These are phyloP conservation scores for Colletotrichum agaves DNA, from an alignment of 2,329 filamentous ascomycete genomes.

Conservation along the genomic window DNA sequence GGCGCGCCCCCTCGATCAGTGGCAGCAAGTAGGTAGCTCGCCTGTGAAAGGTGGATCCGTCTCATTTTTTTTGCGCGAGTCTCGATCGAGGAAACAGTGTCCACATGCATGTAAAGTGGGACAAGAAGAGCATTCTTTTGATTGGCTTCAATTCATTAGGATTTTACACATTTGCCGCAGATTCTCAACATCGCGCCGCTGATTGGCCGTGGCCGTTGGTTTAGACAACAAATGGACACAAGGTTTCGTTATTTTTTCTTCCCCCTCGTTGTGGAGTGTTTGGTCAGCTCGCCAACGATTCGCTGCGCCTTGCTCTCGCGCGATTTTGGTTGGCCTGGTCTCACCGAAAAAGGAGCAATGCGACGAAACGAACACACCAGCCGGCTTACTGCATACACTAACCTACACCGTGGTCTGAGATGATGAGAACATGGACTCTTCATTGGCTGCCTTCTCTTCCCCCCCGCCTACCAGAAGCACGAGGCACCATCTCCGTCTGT, in stretches of 20 bases:
- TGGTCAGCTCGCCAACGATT: background rate
- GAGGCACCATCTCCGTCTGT: conserved; percentile 6
- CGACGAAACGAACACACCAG: background rate
- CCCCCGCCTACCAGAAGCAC: background rate
- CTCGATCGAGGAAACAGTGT: background rate
- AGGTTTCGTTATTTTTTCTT: conserved; percentile 9
- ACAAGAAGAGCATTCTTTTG: background rate
- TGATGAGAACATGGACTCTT: background rate
- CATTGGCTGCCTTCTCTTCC: conserved; percentile 18
- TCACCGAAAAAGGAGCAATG: conserved; percentile 6
- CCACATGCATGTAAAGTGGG: conserved; percentile 23
- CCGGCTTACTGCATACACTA: too few relatives aligned
- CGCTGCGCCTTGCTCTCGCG: conserved; percentile 5
- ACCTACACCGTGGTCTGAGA: conserved; percentile 8
- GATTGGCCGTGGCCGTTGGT: conserved; percentile 6
- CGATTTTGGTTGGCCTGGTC: conserved; percentile 12
- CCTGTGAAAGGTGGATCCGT: background rate
- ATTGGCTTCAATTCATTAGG: background rate
- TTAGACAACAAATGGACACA: conserved; percentile 7
- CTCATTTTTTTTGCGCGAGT: conserved; percentile 10
- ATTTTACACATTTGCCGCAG: conserved; percentile 10
- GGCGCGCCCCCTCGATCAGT: background rate
- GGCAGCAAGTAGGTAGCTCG: background rate
- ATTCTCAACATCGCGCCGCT: conserved; percentile 11
- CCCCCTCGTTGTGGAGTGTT: background rate